Conservation (phyloP, 805 yeast genomes). For the Candida corydali region DNA sequence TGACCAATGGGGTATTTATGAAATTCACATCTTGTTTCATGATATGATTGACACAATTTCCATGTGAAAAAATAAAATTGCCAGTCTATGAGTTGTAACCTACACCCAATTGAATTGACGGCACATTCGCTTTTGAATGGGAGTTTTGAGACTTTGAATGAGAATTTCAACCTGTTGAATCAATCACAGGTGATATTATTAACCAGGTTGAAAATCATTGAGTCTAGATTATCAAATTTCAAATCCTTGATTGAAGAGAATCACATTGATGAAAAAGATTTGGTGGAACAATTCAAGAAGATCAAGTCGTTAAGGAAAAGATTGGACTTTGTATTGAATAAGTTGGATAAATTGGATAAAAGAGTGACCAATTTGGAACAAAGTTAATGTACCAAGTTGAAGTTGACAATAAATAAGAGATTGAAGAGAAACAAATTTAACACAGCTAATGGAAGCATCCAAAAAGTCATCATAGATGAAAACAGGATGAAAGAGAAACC, state of each 20-base stretch:
- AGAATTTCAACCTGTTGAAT: conserved; percentile 47
- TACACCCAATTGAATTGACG: conserved; percentile 58
- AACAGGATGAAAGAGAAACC: no score
- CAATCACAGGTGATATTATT: conserved; percentile 55
- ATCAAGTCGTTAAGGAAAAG: conserved; percentile 29
- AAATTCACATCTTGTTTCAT: conserved; percentile 1
- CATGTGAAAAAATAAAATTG: conserved; percentile 1
- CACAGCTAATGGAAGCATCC: no score
- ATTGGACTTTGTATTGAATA: conserved; percentile 21
- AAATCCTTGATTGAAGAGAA: conserved; percentile 16
- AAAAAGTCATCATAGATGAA: no score
- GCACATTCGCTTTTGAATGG: conserved; percentile 55
- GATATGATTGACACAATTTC: neutral
- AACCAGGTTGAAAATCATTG: conserved; percentile 44
- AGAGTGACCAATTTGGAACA: conserved; percentile 18
- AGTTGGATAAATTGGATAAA: conserved; percentile 33
- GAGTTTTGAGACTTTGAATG: conserved; percentile 48
- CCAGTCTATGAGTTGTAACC: conserved; percentile 20
- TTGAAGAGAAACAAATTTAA: neutral
- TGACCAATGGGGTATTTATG: conserved; percentile 1
- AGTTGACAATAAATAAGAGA: neutral
- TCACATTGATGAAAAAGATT: conserved; percentile 16
- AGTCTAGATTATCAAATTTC: conserved; percentile 26
- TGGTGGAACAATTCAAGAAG: conserved; percentile 16
- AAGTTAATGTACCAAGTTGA: no score